phyloP scores from a whole-genome alignment of 768 basidiomycete species.

The Phaeotremella fagi region DNA sequence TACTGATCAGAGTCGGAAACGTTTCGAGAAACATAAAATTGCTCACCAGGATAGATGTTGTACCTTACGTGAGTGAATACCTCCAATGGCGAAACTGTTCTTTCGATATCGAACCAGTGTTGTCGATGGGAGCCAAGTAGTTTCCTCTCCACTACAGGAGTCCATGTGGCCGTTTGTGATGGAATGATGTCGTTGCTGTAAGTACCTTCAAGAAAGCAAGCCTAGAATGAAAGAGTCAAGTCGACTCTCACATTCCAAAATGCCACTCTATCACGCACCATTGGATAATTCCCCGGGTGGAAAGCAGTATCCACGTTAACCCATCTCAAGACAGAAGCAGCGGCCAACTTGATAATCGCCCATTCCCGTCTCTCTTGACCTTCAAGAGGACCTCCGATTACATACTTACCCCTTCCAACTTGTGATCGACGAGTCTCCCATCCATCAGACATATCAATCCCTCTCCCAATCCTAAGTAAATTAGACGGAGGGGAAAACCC shows the following conservation, averaged over 20 bases:
- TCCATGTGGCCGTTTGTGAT: constrained; percentile 60
- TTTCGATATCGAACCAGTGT: constrained; percentile 78
- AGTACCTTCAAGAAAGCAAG: constrained; percentile 28
- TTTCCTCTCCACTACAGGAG: constrained; percentile 64
- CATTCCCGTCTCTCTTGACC: constrained; percentile 62
- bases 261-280: constrained; percentile 31
- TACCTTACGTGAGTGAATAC: constrained; percentile 77
- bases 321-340: constrained; percentile 62
- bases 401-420: constrained; percentile 60
- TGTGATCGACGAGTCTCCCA: constrained; percentile 94
- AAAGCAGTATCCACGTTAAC: constrained; percentile 89
- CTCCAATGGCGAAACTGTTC: constrained; percentile 53
- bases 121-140: constrained; percentile 84
- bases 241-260: no score
- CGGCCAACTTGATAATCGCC: constrained; percentile 83
- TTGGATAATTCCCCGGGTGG: constrained; percentile 94
- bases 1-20: no score
- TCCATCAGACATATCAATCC: constrained; percentile 86
- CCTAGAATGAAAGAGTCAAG: constrained; percentile 8
- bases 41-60: constrained; percentile 87
- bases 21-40: no score
- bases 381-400: constrained; percentile 9
- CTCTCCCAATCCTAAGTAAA: constrained; percentile 83
- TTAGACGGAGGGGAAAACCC: constrained; percentile 92
- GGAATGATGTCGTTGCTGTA: constrained; percentile 35